Evolutionary conservation across 2,329 filamentous ascomycete genomes (phyloP), one percentile per base, ranked within the genome.

Genomic region (Cercospora canescens): DNA sequence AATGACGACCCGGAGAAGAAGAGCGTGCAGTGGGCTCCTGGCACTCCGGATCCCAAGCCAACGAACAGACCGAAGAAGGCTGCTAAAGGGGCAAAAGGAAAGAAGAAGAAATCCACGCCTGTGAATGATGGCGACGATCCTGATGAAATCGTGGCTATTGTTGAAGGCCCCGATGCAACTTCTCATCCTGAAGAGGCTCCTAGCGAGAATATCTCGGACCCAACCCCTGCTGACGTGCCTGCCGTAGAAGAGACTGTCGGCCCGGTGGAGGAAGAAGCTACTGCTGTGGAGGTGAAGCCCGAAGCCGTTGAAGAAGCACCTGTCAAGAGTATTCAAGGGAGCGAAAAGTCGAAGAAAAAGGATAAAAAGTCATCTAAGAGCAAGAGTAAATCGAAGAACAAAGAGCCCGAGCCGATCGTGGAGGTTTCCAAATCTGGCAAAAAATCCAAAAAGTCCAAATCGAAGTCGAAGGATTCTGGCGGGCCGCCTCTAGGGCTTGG

Each of bases 11-110:
- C 63, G 34, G 67, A 66, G n/a, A 70, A 73, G 39, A 75, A 73
- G 54, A 71, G 70, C 30, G 74, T 75, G 1, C 69, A 67, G 62
- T 75, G 74, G 35, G 72, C 74, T 16, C 71, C 73, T 28, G 73
- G 70, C 8, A 75, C 73, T 6, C 69, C 72, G 3, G 73, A 75
- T 18, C 72, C 70, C 1, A 72, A 70, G 32, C 62, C 69, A 6
- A 74, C 72, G 4, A 50, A 64, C 11, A 64, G 73, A 2, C 73
- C 72, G 61, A 75, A 75, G 65, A 74, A 74, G 60, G 62, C 45
- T 45, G 54, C 60, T 2, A 71, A 69, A 39, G 63, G 67, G 2
- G 52, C 65, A 12, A 75, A 75, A 64, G 65, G 61, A 28, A 63
- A 52, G 62, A 73, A 70, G 57, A 73, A 72, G 39, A 74, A 71